Evolutionary conservation across 2,329 filamentous ascomycete genomes (phyloP).

Genomic region (Colletotrichum sp.): DNA sequence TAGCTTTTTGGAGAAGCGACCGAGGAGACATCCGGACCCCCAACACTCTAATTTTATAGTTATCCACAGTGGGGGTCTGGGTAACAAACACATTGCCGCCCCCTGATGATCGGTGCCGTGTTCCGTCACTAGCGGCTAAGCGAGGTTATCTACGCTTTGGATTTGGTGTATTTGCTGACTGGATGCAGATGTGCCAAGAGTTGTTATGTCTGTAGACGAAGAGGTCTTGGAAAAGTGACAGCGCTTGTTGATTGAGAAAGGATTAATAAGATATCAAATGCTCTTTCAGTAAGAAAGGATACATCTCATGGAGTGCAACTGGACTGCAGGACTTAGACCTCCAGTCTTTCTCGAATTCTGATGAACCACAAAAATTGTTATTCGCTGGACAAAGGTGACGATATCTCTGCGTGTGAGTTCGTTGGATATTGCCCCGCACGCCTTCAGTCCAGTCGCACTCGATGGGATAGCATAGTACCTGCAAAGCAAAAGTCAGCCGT

Average conservation of each 20-base stretch:
- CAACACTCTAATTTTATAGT: neutral
- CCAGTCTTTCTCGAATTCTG: neutral
- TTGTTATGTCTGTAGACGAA: neutral
- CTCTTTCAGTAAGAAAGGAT: neutral
- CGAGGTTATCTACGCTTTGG: neutral
- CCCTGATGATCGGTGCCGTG: neutral
- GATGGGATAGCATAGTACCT: neutral
- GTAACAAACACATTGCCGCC: neutral
- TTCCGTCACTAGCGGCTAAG: neutral
- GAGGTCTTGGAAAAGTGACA: neutral
- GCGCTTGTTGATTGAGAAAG: neutral
- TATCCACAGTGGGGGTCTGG: neutral
- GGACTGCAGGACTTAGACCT: neutral
- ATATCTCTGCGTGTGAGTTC: neutral
- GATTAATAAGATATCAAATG: neutral
- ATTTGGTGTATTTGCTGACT: neutral
- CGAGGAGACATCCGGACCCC: neutral
- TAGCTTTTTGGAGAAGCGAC: neutral
- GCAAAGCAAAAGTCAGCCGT: neutral
- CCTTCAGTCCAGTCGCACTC: neutral
- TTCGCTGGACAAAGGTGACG: neutral
- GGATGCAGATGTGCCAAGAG: neutral
- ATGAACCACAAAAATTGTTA: neutral
- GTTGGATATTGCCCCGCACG: neutral
- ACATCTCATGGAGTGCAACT: rapidly evolving